Evolutionary conservation across 768 basidiomycete species (phyloP).

Genomic region (Hydnomerulius pinastri): DNA sequence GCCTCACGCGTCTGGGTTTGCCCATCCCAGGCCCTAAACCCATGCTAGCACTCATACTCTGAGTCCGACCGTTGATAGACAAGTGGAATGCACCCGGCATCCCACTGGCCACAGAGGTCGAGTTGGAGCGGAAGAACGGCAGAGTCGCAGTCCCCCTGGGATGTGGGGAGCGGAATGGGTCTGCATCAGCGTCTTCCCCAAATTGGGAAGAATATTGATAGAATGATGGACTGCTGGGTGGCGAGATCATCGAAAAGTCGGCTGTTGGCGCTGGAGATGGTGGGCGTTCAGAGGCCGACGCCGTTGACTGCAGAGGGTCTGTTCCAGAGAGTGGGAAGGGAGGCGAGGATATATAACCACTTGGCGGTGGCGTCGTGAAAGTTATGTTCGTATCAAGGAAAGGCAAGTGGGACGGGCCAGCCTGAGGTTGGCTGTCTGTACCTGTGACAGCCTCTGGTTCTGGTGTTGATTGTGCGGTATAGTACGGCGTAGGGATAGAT

Average conservation of each 20-base stretch:
- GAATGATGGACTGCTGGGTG: conserved; percentile 38
- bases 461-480: conserved; percentile 33
- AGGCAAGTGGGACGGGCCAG: conserved; percentile 31
- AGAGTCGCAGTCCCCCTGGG: conserved; percentile 26
- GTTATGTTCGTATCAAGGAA: conserved; percentile 20
- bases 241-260: conserved; percentile 49
- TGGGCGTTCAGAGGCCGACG: conserved; percentile 30
- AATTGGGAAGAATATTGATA: conserved; percentile 34
- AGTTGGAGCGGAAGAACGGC: conserved; percentile 33
- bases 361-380: not conserved
- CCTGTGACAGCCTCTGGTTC: conserved; percentile 19
- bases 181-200: conserved; percentile 12
- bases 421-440: conserved; percentile 15
- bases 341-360: conserved; percentile 22
- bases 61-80: conserved; percentile 20
- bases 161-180: conserved; percentile 26
- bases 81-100: conserved; percentile 20
- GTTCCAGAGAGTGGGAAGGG: conserved; percentile 26
- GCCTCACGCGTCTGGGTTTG: conserved; percentile 29
- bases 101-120: conserved; percentile 18
- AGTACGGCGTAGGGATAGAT: conserved; percentile 31
- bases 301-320: conserved; percentile 23
- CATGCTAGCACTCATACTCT: conserved; percentile 25
- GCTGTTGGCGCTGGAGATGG: conserved; percentile 47
- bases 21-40: conserved; percentile 21